A percentile compares a stretch with the other conserved stretches of the same genome.
Conservation (phyloP, 805 yeast species). For the Starmerella floricola region DNA sequence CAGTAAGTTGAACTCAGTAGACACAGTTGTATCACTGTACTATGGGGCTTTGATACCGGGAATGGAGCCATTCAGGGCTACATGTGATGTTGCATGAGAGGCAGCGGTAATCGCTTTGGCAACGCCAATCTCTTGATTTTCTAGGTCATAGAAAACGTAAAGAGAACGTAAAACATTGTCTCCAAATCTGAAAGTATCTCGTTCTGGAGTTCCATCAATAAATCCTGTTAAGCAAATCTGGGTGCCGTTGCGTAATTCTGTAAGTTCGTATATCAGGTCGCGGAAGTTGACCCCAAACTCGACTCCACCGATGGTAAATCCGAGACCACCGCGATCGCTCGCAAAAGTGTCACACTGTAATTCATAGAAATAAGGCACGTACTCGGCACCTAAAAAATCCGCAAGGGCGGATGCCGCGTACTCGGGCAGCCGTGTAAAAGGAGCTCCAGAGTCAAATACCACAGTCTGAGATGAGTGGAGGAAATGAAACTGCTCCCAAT, state of each 20-base stretch:
- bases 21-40: no score
- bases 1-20: no score
- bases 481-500: not conserved
- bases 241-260: not conserved
- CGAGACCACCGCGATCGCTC: not conserved
- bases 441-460: conserved; percentile 18
- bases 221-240: conserved; percentile 1
- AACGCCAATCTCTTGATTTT: conserved; percentile 41
- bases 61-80: no score
- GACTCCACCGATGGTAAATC: conserved; percentile 13
- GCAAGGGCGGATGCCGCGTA: conserved; percentile 17
- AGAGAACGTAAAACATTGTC: conserved; percentile 51
- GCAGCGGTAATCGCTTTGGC: no score
- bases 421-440: no score
- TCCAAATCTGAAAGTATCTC: conserved; percentile 39
- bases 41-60: no score
- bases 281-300: conserved; percentile 7
- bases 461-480: conserved; percentile 1
- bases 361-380: conserved; percentile 16
- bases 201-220: not conserved
- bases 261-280: not conserved
- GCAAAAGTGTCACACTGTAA: conserved; percentile 5
- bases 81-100: no score
- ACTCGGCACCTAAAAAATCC: conserved; percentile 15
- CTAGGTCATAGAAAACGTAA: conserved; percentile 54